phyloP scores from a whole-genome alignment of 352 stramenopile genomes.

The Paralagenidium karlingii region DNA sequence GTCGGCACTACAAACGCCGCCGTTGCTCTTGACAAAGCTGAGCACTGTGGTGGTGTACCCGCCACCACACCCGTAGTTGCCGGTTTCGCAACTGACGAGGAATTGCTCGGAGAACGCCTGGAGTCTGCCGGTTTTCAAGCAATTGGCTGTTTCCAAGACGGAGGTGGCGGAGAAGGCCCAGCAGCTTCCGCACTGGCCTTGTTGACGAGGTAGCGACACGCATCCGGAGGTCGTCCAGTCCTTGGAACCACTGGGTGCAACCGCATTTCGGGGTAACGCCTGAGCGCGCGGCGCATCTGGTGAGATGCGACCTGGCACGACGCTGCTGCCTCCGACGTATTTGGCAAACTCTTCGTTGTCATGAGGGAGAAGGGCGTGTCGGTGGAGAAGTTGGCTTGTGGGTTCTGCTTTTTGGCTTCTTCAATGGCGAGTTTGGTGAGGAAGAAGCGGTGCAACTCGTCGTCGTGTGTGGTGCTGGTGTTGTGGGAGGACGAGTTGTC shows the following conservation, averaged over 20 bases:
- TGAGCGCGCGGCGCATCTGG: background rate
- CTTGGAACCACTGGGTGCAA: too few relatives aligned
- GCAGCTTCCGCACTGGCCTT: slow-evolving; percentile 94
- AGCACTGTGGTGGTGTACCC: slow-evolving; percentile 86
- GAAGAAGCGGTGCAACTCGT: too few relatives aligned
- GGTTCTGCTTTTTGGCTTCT: too few relatives aligned
- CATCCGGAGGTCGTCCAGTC: slow-evolving; percentile 52
- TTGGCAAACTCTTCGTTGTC: slow-evolving; percentile 16
- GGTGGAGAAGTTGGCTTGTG: slow-evolving; percentile 18
- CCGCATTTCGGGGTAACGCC: slow-evolving; percentile 4
- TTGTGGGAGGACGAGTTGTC: too few relatives aligned
- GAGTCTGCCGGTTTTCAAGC: slow-evolving; percentile 53
- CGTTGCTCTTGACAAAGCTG: slow-evolving; percentile 81
- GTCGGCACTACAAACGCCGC: slow-evolving; percentile 66
- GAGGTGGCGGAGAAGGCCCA: slow-evolving; percentile 94
- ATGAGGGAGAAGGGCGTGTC: slow-evolving; percentile 38
- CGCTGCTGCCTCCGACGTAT: too few relatives aligned
- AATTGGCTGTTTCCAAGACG: slow-evolving; percentile 84
- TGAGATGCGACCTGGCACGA: too few relatives aligned
- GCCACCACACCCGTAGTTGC: slow-evolving; percentile 85
- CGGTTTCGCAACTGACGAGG: slow-evolving; percentile 83
- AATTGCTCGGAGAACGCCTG: slow-evolving; percentile 86
- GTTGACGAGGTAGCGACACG: slow-evolving; percentile 85
- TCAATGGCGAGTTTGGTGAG: too few relatives aligned
- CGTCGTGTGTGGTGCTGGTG: too few relatives aligned